phyloP scores from a whole-genome alignment of 78 protist species.

The Abeoforma whisleri region DNA sequence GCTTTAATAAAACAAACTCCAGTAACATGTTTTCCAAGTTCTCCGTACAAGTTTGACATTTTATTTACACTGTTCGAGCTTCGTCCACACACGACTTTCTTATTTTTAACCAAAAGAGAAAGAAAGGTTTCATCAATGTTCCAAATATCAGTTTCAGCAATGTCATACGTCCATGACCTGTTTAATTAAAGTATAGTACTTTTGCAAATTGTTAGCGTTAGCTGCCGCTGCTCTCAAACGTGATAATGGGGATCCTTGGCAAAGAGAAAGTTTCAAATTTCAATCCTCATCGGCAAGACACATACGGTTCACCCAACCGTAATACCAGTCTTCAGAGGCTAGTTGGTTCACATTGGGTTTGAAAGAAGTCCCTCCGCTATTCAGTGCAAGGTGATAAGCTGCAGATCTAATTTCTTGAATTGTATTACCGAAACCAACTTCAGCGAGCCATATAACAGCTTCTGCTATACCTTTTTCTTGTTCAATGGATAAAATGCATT shows the following conservation, averaged over 20 bases:
- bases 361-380: background rate
- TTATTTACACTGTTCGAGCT: background rate
- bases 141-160: background rate
- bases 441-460: background rate
- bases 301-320: background rate
- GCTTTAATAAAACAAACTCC: background rate
- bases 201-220: too few species aligned
- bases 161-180: background rate
- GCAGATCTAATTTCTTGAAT: background rate
- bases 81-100: background rate
- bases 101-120: background rate
- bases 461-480: background rate
- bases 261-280: too few species aligned
- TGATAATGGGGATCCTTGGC: background rate
- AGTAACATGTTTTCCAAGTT: background rate
- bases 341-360: too few species aligned
- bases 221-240: background rate
- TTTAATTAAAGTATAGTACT: too few species aligned
- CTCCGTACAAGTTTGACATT: background rate
- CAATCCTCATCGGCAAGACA: background rate
- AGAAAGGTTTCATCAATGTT: background rate
- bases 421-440: background rate
- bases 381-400: background rate
- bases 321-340: background rate
- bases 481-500: background rate